phyloP scores from a whole-genome alignment of 1,139 yeast species.

The Magnusiomyces clavatus region DNA sequence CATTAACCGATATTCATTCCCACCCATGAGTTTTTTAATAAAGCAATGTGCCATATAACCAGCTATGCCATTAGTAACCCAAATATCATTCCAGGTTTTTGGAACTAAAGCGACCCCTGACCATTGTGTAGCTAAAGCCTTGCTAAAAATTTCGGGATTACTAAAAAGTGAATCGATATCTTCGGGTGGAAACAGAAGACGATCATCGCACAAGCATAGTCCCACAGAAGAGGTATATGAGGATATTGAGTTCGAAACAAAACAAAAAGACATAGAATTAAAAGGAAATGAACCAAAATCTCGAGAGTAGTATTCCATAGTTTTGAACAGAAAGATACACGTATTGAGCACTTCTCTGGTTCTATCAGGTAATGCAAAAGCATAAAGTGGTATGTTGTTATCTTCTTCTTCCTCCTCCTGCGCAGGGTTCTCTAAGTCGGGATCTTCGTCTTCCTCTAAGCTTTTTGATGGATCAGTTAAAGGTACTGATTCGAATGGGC shows the following conservation, averaged over 20 bases:
- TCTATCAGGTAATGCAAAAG: constrained; percentile 53
- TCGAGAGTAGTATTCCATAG: constrained; percentile 73
- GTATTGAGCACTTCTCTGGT: constrained; percentile 60
- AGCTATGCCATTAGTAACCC: constrained; percentile 87
- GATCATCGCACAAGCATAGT: constrained; percentile 55
- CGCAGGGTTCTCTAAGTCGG: constrained; percentile 25
- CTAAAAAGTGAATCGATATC: constrained; percentile 73
- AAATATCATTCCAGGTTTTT: constrained; percentile 67
- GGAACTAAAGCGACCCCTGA: constrained; percentile 90
- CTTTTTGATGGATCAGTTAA: constrained; percentile 35
- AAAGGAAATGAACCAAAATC: constrained; percentile 95
- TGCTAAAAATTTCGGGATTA: constrained; percentile 59
- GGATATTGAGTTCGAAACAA: constrained; percentile 53
- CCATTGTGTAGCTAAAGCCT: constrained; percentile 83
- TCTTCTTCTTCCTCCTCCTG: constrained; percentile 30
- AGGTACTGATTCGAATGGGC: constrained; percentile 64
- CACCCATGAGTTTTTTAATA: constrained; percentile 64
- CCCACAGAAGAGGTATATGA: constrained; percentile 63
- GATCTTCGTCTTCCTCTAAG: constrained; percentile 9
- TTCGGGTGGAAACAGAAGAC: constrained; percentile 65
- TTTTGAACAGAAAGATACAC: constrained; percentile 65
- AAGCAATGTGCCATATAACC: constrained; percentile 76
- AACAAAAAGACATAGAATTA: constrained; percentile 68
- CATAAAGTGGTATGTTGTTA: constrained; percentile 37
- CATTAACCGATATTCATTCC: constrained; percentile 69